phyloP scores from a whole-genome alignment of 2,329 filamentous ascomycete genomes.

The Colletotrichum limetticola region DNA sequence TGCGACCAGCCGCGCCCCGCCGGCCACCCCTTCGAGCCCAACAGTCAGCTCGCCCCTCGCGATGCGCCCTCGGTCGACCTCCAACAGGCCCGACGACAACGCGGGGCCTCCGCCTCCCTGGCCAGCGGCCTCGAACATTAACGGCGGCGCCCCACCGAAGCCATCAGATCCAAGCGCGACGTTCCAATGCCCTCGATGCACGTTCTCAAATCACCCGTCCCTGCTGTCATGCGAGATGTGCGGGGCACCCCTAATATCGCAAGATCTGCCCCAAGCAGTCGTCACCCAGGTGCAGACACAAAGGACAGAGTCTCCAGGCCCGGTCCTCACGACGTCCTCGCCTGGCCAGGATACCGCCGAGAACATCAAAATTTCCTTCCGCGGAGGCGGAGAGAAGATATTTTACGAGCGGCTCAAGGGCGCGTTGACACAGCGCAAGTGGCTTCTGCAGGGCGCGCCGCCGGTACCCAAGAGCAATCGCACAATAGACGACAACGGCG shows the following conservation, averaged over 20 bases:
- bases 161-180: slow-evolving; percentile 49
- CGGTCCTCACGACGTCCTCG: slow-evolving; percentile 60
- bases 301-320: slow-evolving; percentile 82
- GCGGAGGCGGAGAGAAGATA: slow-evolving; percentile 86
- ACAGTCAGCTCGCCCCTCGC: slow-evolving; percentile 38
- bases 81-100: slow-evolving; percentile 12
- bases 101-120: slow-evolving; percentile 16
- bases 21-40: slow-evolving; percentile 39
- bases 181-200: slow-evolving; percentile 85
- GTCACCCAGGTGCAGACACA: slow-evolving; percentile 47
- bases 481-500: slow-evolving; percentile 48
- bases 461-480: slow-evolving; percentile 77
- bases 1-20: slow-evolving; percentile 65
- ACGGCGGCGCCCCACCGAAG: slow-evolving; percentile 33
- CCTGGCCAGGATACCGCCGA: slow-evolving; percentile 69
- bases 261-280: slow-evolving; percentile 52
- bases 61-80: slow-evolving; percentile 14
- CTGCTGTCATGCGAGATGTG: slow-evolving; percentile 91
- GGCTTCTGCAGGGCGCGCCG: slow-evolving; percentile 90
- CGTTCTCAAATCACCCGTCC: slow-evolving; percentile 92
- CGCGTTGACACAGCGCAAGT: slow-evolving; percentile 92
- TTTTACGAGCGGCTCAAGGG: slow-evolving; percentile 91
- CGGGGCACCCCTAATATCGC: slow-evolving; percentile 76
- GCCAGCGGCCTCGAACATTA: slow-evolving; percentile 35
- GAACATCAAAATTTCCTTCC: slow-evolving; percentile 91